Evolutionary conservation across 2,329 filamentous ascomycete genomes (phyloP).

Genomic region (Penicillium verrucosum): DNA sequence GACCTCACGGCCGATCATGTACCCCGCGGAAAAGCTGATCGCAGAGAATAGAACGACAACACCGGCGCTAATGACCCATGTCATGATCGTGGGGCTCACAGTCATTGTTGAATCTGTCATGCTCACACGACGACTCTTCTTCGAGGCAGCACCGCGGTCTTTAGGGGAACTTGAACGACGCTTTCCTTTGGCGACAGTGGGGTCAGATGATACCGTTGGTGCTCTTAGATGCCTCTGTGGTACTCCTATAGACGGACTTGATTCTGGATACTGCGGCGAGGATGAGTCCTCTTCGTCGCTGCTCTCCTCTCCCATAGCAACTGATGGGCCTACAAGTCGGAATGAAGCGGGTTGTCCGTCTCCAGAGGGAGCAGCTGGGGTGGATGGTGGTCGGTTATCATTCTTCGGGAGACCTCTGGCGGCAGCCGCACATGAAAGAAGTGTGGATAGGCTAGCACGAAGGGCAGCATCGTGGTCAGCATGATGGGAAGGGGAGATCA

Average conservation of each 20-base stretch:
- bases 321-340: constrained; percentile 59
- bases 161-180: constrained; percentile 38
- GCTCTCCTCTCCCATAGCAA: constrained; percentile 49
- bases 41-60: constrained; percentile 63
- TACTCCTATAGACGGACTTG: constrained; percentile 18
- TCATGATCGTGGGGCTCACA: constrained; percentile 59
- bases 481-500: constrained; percentile 71
- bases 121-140: constrained; percentile 35
- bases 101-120: constrained; percentile 31
- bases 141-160: constrained; percentile 34
- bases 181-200: constrained; percentile 26
- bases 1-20: constrained; percentile 59
- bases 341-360: constrained; percentile 50
- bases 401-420: constrained; percentile 74
- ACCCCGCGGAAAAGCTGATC: constrained; percentile 63
- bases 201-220: constrained; percentile 18
- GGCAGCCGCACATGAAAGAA: constrained; percentile 91
- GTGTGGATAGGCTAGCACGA: constrained; percentile 86
- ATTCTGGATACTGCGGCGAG: constrained; percentile 17
- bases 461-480: constrained; percentile 91
- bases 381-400: constrained; percentile 30
- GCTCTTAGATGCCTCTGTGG: constrained; percentile 21
- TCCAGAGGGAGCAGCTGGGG: constrained; percentile 24
- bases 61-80: constrained; percentile 64
- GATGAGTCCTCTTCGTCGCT: constrained; percentile 23